These are phyloP conservation scores for Fusarium subtropicale DNA, from an alignment of 2,329 filamentous ascomycete species.

Conservation along the genomic window DNA sequence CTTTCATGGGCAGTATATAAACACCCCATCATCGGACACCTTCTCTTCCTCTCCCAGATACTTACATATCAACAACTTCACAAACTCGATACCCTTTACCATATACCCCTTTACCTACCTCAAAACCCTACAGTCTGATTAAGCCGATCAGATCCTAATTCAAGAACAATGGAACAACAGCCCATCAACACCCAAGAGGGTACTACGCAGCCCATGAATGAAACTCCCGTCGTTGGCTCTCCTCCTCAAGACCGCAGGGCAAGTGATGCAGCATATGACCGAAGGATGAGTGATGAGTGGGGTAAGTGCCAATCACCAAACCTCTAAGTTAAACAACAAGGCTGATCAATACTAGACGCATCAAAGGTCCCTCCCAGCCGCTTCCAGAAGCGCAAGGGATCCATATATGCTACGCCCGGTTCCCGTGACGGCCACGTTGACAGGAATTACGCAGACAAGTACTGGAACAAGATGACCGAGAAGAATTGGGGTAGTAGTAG, in stretches of 20 bases:
- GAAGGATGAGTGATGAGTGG: constrained; percentile 61
- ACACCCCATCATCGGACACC: constrained; percentile 6
- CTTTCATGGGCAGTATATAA: constrained; percentile 35
- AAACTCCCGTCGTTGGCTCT: constrained; percentile 47
- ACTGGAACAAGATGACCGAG: constrained; percentile 70
- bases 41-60: neutral
- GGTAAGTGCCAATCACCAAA: constrained; percentile 51
- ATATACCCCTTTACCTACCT: neutral
- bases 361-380: constrained; percentile 74
- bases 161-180: constrained; percentile 44
- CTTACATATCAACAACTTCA: neutral
- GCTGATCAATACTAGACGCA: constrained; percentile 60
- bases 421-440: constrained; percentile 74
- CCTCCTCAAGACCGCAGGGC: constrained; percentile 34
- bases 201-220: constrained; percentile 47
- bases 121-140: neutral
- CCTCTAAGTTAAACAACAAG: neutral
- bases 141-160: neutral
- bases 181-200: constrained; percentile 42
- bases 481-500: constrained; percentile 55
- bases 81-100: neutral
- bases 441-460: constrained; percentile 68
- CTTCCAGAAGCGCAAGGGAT: constrained; percentile 77
- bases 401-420: constrained; percentile 73
- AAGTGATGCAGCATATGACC: constrained; percentile 47